Conservation (phyloP, 2,329 filamentous ascomycete species). For the Pseudogymnoascus sp. region DNA sequence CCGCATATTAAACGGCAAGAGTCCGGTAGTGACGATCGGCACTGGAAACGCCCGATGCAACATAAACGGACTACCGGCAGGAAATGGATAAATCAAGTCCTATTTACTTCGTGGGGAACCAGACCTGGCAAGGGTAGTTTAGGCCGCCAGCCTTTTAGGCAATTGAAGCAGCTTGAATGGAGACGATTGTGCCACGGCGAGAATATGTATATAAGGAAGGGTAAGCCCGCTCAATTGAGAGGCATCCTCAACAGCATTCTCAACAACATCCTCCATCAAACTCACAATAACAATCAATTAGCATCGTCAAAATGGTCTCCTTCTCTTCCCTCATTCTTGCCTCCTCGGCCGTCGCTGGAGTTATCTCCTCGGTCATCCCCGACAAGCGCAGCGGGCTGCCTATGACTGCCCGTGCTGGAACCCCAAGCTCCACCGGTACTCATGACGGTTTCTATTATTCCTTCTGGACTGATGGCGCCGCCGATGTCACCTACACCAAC, state of each 20-base stretch:
- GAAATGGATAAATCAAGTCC: neutral
- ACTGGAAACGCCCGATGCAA: slow-evolving; percentile 3
- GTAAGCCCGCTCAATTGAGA: neutral
- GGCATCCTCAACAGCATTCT: neutral
- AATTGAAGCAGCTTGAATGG: neutral
- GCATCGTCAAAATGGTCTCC: slow-evolving; percentile 14
- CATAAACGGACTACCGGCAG: slow-evolving; percentile 1
- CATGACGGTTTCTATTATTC: slow-evolving; percentile 53
- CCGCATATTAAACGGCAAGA: neutral
- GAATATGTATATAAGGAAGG: neutral
- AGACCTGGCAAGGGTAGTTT: neutral
- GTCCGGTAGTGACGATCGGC: slow-evolving; percentile 1
- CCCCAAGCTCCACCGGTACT: slow-evolving; percentile 40
- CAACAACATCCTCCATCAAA: neutral
- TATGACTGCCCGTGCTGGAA: slow-evolving; percentile 20
- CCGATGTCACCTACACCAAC: slow-evolving; percentile 46
- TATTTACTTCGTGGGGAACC: neutral
- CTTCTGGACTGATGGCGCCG: slow-evolving; percentile 49
- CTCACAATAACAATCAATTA: neutral
- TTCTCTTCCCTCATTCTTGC: slow-evolving; percentile 16
- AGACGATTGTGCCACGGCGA: neutral
- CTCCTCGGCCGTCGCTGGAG: slow-evolving; percentile 9
- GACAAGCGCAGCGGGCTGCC: neutral
- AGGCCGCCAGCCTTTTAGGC: neutral
- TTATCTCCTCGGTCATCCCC: slow-evolving; percentile 11